A percentile compares a stretch with the other conserved stretches of the same genome.
These are phyloP conservation scores for Hyaloscypha bicolor DNA, from an alignment of 495 filamentous ascomycete genomes.

Conservation along the genomic window DNA sequence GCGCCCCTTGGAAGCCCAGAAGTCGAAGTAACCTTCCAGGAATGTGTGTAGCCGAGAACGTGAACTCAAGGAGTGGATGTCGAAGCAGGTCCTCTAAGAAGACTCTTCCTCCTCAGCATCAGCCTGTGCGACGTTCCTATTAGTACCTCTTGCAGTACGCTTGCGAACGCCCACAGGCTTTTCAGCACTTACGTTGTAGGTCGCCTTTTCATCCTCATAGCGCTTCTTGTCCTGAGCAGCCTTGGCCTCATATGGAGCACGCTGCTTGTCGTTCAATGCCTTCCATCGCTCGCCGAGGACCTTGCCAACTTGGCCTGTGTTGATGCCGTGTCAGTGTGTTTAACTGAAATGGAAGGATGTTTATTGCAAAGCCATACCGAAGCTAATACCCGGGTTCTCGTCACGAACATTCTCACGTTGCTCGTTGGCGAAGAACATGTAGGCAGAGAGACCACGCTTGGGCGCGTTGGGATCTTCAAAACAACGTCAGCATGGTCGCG, in stretches of 20 bases:
- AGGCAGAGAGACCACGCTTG: slow-evolving; percentile 98
- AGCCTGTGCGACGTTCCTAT: slow-evolving; percentile 42
- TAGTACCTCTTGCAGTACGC: slow-evolving; percentile 22
- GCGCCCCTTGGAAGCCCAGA: slow-evolving; percentile 34
- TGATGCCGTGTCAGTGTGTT: slow-evolving; percentile 8
- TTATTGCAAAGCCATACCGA: slow-evolving; percentile 62
- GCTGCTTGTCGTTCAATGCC: slow-evolving; percentile 85
- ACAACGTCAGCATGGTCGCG: slow-evolving; percentile 22
- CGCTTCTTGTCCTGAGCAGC: slow-evolving; percentile 96
- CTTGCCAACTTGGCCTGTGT: slow-evolving; percentile 91
- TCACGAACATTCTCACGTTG: slow-evolving; percentile 97
- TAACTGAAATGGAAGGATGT: not conserved
- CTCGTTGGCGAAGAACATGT: slow-evolving; percentile 99
- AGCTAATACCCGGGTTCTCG: slow-evolving; percentile 97
- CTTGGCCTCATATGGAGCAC: slow-evolving; percentile 92
- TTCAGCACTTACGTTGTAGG: slow-evolving; percentile 71
- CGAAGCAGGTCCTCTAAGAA: slow-evolving; percentile 30
- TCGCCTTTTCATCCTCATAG: slow-evolving; percentile 95
- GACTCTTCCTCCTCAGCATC: slow-evolving; percentile 49
- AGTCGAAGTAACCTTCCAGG: slow-evolving; percentile 32
- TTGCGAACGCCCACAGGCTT: slow-evolving; percentile 22
- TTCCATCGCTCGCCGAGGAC: slow-evolving; percentile 98
- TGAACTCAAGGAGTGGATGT: slow-evolving; percentile 20
- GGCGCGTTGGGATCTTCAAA: slow-evolving; percentile 90
- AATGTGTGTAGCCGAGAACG: slow-evolving; percentile 33